Evolutionary conservation across 164 flowering plant species (phyloP).

Genomic region (Umbellularia californica): DNA sequence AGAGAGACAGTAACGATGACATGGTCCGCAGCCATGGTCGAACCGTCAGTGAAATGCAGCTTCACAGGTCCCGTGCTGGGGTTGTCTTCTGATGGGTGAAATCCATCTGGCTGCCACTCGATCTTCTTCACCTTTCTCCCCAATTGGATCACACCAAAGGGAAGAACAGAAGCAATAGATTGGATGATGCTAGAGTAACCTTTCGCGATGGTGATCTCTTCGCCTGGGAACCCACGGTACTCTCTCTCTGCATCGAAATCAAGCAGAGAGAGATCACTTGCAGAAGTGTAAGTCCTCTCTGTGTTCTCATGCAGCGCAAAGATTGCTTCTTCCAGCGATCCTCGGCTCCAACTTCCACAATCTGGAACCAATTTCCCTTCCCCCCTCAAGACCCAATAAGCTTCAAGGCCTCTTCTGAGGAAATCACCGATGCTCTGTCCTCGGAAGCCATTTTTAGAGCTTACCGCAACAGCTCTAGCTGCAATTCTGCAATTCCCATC

Average conservation of each 20-base stretch:
- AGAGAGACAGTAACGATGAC: conserved; percentile 85
- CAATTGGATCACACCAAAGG: conserved; percentile 56
- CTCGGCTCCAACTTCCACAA: conserved; percentile 1
- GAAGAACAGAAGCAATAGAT: conserved; percentile 65
- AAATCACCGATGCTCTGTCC: conserved; percentile 58
- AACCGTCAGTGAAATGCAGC: conserved; percentile 70
- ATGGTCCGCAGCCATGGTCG: conserved; percentile 68
- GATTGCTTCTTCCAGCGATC: conserved; percentile 42
- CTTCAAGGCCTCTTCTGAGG: conserved; percentile 50
- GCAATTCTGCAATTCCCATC: conserved; percentile 22
- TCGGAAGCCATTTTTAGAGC: conserved; percentile 10
- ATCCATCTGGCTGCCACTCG: conserved; percentile 53
- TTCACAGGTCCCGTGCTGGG: conserved; percentile 46
- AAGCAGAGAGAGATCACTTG: conserved; percentile 58
- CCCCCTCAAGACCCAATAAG: conserved; percentile 39
- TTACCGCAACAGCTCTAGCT: conserved; percentile 19
- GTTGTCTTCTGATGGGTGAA: conserved; percentile 20
- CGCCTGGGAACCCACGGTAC: conserved; percentile 73
- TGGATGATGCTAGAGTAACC: conserved; percentile 72
- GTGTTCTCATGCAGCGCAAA: conserved; percentile 73
- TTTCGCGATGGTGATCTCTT: conserved; percentile 87
- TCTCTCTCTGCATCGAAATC: conserved; percentile 86
- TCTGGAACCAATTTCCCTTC: background rate
- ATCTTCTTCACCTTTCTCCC: conserved; percentile 53
- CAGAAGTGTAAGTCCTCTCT: conserved; percentile 85